Conservation (phyloP, 2,329 filamentous ascomycete genomes). For the Fusarium guadeloupense region DNA sequence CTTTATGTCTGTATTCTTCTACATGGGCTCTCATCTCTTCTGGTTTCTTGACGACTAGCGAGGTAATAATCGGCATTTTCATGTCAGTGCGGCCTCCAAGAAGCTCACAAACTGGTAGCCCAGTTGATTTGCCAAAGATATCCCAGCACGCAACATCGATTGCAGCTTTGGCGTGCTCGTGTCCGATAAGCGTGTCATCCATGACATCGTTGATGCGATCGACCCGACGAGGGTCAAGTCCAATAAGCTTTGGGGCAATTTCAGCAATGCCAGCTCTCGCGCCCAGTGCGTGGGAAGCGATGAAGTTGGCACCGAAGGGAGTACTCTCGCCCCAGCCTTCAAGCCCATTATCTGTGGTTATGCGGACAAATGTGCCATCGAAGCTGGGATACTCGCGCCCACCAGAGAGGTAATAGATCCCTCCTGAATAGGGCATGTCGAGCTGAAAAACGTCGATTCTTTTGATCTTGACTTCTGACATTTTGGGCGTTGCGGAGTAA, state of each 20-base stretch:
- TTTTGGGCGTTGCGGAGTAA: too few relatives aligned
- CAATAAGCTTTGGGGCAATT: constrained; percentile 24
- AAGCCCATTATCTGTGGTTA: constrained; percentile 32
- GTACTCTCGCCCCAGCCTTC: constrained; percentile 37
- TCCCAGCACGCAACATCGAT: constrained; percentile 37
- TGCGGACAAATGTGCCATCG: constrained; percentile 33
- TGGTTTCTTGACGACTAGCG: constrained; percentile 27
- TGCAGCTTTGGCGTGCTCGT: constrained; percentile 27
- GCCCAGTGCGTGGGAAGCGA: constrained; percentile 30
- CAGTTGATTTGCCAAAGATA: constrained; percentile 25
- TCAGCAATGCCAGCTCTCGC: constrained; percentile 30
- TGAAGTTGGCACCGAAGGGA: constrained; percentile 31
- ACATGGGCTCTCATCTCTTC: constrained; percentile 27
- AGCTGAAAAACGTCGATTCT: constrained; percentile 31
- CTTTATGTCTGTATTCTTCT: constrained; percentile 12
- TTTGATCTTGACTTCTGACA: constrained; percentile 29
- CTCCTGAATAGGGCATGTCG: constrained; percentile 24
- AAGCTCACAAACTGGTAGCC: constrained; percentile 34
- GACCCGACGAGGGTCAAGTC: constrained; percentile 19
- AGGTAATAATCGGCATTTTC: constrained; percentile 27
- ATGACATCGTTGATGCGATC: constrained; percentile 37
- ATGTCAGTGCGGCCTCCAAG: constrained; percentile 26
- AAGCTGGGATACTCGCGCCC: constrained; percentile 30
- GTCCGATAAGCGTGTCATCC: constrained; percentile 22
- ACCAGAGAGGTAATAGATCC: constrained; percentile 24